Evolutionary conservation across 805 yeast species (phyloP), one percentile per base, ranked within the genome.

Genomic region (Citeromyces matritensis): DNA sequence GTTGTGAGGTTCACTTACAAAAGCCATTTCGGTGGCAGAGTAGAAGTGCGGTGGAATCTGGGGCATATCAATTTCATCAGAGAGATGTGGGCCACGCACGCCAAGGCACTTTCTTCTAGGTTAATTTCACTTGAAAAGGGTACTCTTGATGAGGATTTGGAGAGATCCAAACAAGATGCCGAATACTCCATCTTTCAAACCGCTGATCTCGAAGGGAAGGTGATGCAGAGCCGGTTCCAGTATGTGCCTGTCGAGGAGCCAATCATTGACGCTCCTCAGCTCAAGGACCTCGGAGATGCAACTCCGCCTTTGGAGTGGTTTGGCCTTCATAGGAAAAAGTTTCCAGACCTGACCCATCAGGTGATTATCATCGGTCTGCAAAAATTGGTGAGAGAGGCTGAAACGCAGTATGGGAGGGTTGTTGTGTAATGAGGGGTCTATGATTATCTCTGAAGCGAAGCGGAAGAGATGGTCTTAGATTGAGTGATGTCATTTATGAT

Each of bases 241-340:
- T 84, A 84, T 42, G 43, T 61, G 23, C 70, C 97, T 0, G 45
- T 81, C 8, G 72, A 65, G 24, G 80, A 79, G 8, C 95, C 96
- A 0, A 60, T 69, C 5, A 84, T 91, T 24, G 93, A 81, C 38
- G 81, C 91, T 12, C 97, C 97, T 2, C 88, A 78, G 41, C 59
- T 91, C 44, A 74, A 73, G 44, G 97, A 91, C 45, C 62, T 91
- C 43, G 97, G 98, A 15, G 86, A 79, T 53, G 97, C 96, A 1
- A 91, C 98, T 0, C 98, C 98, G 1, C 98, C 98, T 2, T 56
- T 91, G 35, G 98, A 91, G 49, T 91, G 98, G 98, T 81, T 91
- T 57, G 98, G 98, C 2, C 62, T 91, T 21, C 91, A 91, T 49
- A 65, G 97, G 40, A 69, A 78, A 43, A 71, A 75, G 40, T 73